Conservation (phyloP, 106 monocot species). For the Allium fistulosum region DNA sequence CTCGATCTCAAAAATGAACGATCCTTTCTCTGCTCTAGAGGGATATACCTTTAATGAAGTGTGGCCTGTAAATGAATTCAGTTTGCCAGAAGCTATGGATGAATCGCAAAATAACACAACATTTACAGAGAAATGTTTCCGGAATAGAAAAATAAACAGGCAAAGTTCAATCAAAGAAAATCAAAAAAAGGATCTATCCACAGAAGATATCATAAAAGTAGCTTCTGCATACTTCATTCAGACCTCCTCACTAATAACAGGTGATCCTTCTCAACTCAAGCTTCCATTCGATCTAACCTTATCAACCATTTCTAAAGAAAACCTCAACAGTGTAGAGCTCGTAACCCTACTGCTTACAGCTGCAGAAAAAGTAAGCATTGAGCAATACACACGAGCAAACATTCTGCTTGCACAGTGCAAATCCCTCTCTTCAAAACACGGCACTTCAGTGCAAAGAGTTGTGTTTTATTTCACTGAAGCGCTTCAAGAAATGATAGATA, state of each 20-base stretch:
- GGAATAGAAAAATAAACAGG: neutral
- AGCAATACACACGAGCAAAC: neutral
- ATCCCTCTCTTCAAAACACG: neutral
- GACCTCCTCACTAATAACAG: neutral
- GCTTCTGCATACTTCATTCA: conserved; percentile 13
- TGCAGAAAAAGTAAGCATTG: conserved; percentile 15
- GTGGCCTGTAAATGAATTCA: neutral
- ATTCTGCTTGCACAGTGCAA: neutral
- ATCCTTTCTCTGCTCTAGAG: neutral
- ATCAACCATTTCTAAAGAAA: neutral
- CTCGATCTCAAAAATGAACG: neutral
- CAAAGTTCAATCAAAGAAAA: neutral
- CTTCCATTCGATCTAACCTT: conserved; percentile 9
- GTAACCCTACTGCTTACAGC: conserved; percentile 11
- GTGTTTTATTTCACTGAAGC: conserved; percentile 7
- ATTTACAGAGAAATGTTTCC: neutral
- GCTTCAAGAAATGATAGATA: conserved; percentile 7
- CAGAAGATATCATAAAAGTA: conserved; percentile 10
- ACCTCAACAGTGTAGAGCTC: conserved; percentile 13
- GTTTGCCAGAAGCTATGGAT: neutral
- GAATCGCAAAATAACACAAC: neutral
- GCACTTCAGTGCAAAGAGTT: conserved; percentile 6
- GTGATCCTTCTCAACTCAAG: conserved; percentile 5
- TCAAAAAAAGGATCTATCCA: neutral
- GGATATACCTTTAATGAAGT: neutral